phyloP scores from a whole-genome alignment of 2,329 filamentous ascomycete species.

The Pyrenophora graminea region DNA sequence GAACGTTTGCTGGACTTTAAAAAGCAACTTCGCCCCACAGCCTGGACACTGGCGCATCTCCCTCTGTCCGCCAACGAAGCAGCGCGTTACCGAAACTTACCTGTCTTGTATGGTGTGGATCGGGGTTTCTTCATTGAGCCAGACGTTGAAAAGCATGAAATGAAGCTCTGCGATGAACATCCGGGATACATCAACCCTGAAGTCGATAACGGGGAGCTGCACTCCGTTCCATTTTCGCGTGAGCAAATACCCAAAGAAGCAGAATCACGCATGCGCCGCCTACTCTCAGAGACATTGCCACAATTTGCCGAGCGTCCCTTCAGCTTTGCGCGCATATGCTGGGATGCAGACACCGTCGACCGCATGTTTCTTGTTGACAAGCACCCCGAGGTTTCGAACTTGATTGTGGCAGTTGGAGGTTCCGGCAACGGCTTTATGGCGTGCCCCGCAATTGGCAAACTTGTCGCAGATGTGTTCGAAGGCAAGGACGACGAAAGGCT shows the following conservation, averaged over 20 bases:
- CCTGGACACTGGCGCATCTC: conserved; percentile 60
- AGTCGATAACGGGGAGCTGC: conserved; percentile 23
- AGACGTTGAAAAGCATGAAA: conserved; percentile 50
- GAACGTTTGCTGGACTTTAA: conserved; percentile 56
- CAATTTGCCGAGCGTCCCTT: conserved; percentile 56
- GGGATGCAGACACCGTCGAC: conserved; percentile 62
- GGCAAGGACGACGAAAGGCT: conserved; percentile 49
- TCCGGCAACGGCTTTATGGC: conserved; percentile 61
- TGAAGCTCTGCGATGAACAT: conserved; percentile 61
- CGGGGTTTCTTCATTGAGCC: conserved; percentile 57
- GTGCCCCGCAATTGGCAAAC: conserved; percentile 56
- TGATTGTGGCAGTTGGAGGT: conserved; percentile 56
- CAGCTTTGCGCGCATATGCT: conserved; percentile 59
- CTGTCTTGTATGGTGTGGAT: conserved; percentile 56
- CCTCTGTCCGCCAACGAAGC: conserved; percentile 54
- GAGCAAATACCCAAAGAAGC: conserved; percentile 55
- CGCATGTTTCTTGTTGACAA: conserved; percentile 58
- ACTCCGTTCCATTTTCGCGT: conserved; percentile 49
- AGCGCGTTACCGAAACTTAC: conserved; percentile 52
- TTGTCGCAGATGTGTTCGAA: conserved; percentile 54
- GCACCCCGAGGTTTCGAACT: conserved; percentile 51
- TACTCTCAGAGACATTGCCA: conserved; percentile 58
- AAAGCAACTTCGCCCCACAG: conserved; percentile 58
- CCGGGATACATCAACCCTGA: conserved; percentile 60
- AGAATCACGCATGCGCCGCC: conserved; percentile 52